Evolutionary conservation across 2,329 filamentous ascomycete species (phyloP).

Genomic region (Penicillium sp.): DNA sequence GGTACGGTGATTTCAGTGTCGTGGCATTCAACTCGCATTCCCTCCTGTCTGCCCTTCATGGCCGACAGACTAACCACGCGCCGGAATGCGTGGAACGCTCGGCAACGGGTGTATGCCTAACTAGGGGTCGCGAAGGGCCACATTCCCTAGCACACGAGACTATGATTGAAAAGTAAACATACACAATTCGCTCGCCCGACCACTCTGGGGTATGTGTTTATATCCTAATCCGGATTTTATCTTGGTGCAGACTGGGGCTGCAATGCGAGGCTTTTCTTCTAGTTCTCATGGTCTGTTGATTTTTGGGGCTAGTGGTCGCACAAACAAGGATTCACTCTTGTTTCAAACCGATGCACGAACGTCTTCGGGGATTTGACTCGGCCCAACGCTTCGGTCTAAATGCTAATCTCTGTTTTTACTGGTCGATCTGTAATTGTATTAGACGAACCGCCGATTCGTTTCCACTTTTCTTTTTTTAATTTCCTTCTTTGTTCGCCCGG

Average conservation of each 20-base stretch:
- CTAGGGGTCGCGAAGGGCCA: slow-evolving; percentile 9
- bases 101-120: background rate
- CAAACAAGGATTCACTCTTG: slow-evolving; percentile 7
- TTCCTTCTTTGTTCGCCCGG: background rate
- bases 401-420: background rate
- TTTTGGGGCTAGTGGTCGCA: background rate
- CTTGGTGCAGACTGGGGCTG: background rate
- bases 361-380: background rate
- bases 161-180: background rate
- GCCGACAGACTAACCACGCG: background rate
- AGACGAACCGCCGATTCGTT: background rate
- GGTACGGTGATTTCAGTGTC: background rate
- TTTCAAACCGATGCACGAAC: slow-evolving; percentile 6
- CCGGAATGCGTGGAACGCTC: slow-evolving; percentile 11
- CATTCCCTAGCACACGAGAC: slow-evolving; percentile 11
- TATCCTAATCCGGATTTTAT: background rate
- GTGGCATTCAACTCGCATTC: slow-evolving; percentile 13
- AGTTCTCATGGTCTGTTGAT: background rate
- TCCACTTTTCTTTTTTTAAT: background rate
- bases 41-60: background rate
- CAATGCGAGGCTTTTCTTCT: slow-evolving; percentile 2
- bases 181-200: background rate
- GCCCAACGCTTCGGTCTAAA: background rate
- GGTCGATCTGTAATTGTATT: background rate
- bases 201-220: slow-evolving; percentile 1